Evolutionary conservation across 148 eudicot genomes (phyloP).

Genomic region (Simmondsia chinensis): DNA sequence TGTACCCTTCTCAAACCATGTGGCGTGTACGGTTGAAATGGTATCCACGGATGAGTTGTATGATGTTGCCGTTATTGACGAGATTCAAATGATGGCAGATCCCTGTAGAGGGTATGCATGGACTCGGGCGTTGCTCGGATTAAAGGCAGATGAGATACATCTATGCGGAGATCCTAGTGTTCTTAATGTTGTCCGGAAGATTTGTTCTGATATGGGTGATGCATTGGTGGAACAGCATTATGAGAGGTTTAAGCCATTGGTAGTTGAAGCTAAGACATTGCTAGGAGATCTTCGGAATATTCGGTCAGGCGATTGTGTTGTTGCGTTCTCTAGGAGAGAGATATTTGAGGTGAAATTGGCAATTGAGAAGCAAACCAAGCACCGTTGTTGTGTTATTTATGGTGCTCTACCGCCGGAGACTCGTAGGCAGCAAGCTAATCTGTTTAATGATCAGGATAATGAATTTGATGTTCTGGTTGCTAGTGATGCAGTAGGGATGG

Average conservation of each 20-base stretch:
- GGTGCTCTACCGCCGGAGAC: conserved; percentile 99
- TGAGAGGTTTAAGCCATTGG: conserved; percentile 84
- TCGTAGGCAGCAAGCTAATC: conserved; percentile 79
- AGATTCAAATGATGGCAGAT: conserved; percentile 97
- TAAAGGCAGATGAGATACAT: conserved; percentile 95
- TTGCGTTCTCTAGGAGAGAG: conserved; percentile 96
- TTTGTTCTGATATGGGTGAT: conserved; percentile 85
- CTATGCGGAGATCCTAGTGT: conserved; percentile 98
- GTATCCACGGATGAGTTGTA: conserved; percentile 73
- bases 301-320: conserved; percentile 89
- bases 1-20: conserved; percentile 76
- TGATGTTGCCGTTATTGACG: conserved; percentile 95
- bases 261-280: conserved; percentile 94
- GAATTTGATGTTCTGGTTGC: conserved; percentile 91
- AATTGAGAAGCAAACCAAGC: conserved; percentile 79
- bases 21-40: conserved; percentile 98
- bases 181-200: conserved; percentile 59
- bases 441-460: conserved; percentile 75
- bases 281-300: conserved; percentile 75
- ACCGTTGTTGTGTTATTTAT: conserved; percentile 91
- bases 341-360: conserved; percentile 93
- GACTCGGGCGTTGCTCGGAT: conserved; percentile 94
- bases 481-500: conserved; percentile 99
- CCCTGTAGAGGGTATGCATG: conserved; percentile 76
- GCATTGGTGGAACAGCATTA: conserved; percentile 73